Percentiles rank a stretch among this genome's conserved stretches.
Conservation (phyloP, 2,329 filamentous ascomycete species). For the Escovopsis sp. region DNA sequence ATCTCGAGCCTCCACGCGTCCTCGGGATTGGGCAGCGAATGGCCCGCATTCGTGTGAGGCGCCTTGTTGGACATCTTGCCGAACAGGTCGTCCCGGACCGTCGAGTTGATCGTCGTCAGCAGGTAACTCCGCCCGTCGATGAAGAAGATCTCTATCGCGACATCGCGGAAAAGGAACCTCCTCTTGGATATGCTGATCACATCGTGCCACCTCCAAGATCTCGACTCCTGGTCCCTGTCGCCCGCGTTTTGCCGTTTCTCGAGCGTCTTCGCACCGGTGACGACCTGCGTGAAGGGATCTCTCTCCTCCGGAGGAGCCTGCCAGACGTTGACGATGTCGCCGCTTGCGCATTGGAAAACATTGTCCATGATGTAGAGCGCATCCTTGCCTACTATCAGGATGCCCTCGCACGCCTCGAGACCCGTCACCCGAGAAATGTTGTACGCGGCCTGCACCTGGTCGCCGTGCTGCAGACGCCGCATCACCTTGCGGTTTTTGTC, state of each 20-base stretch:
- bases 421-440: conserved; percentile 92
- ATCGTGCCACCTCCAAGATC: conserved; percentile 88
- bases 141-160: conserved; percentile 95
- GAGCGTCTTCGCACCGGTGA: conserved; percentile 48
- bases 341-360: conserved; percentile 86
- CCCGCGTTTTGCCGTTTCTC: conserved; percentile 46
- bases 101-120: conserved; percentile 63
- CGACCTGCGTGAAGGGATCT: conserved; percentile 89
- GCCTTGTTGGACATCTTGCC: conserved; percentile 62
- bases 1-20: conserved; percentile 87
- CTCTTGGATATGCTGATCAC: conserved; percentile 93
- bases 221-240: conserved; percentile 56
- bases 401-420: conserved; percentile 82
- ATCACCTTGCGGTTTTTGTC: conserved; percentile 98
- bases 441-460: conserved; percentile 84
- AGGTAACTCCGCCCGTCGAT: conserved; percentile 92
- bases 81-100: conserved; percentile 65
- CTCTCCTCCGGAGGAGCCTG: conserved; percentile 85
- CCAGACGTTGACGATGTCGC: conserved; percentile 93
- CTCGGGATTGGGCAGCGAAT: conserved; percentile 59
- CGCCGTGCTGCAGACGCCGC: conserved; percentile 77
- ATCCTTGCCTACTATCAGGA: conserved; percentile 84
- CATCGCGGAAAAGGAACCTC: conserved; percentile 86
- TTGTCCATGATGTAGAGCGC: conserved; percentile 90
- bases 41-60: conserved; percentile 59